Conservation (phyloP, 179 eudicot genomes). For the Silene vulgaris region DNA sequence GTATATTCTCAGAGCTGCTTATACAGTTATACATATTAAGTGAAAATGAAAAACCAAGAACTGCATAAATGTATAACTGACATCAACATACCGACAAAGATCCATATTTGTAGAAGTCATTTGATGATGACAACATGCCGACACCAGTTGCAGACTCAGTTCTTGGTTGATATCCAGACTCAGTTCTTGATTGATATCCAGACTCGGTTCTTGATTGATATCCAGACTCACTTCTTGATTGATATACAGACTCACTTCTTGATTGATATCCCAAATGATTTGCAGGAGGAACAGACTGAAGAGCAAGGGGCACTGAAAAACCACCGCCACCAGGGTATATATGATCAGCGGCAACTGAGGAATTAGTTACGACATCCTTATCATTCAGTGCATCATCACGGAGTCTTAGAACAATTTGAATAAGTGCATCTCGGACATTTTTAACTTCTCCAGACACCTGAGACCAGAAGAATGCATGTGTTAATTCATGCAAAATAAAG, state of each 20-base stretch:
- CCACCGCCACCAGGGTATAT: slow-evolving; percentile 46
- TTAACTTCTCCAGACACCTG: slow-evolving; percentile 80
- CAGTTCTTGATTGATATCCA: slow-evolving; percentile 59
- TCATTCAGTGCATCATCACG: slow-evolving; percentile 74
- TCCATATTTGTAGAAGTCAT: slow-evolving; percentile 57
- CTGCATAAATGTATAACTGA: not conserved
- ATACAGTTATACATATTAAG: not conserved
- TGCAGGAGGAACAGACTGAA: slow-evolving; percentile 44
- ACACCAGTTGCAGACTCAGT: slow-evolving; percentile 51
- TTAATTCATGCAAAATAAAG: slow-evolving; percentile 1
- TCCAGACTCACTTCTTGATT: slow-evolving; percentile 42
- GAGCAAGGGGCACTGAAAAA: slow-evolving; percentile 51
- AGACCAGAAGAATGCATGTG: slow-evolving; percentile 11
- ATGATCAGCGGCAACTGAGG: slow-evolving; percentile 51
- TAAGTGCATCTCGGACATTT: slow-evolving; percentile 84
- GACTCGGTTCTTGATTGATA: slow-evolving; percentile 53
- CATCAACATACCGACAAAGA: slow-evolving; percentile 43
- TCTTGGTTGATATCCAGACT: not conserved
- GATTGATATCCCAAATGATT: slow-evolving; percentile 65
- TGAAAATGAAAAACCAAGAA: not conserved
- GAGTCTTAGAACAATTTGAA: slow-evolving; percentile 82
- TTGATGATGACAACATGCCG: slow-evolving; percentile 51
- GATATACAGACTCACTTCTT: slow-evolving; percentile 50
- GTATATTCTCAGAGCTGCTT: not conserved
- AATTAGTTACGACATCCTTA: slow-evolving; percentile 44